Evolutionary conservation across 1,139 yeast species (phyloP), one percentile per base, ranked within the genome.

Genomic region (Ashbya aceris): DNA sequence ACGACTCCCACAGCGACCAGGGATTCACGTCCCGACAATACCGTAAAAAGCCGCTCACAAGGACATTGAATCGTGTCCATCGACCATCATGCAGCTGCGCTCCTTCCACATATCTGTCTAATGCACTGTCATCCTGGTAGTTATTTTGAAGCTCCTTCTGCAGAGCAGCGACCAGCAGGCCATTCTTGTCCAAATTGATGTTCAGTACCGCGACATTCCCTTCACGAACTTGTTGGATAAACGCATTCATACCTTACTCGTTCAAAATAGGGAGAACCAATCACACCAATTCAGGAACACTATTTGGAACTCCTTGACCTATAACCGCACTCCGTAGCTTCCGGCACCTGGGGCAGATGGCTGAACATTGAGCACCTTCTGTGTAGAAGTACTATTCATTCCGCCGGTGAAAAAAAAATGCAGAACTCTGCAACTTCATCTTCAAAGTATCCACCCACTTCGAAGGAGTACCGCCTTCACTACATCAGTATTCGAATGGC

Each of bases 1-100:
- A 50, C 38, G 60, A 58, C 11, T 50, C 51, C 56, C 58, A 55
- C 12, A 48, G 30, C 1, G 63, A 58, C 62, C 63, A 60, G 5
- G 65, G 65, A 41, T 58, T 50, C 5, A 60, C 49, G 42, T 58
- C 60, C 30, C 55, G 34, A 34, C 61, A 56, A 39, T 46, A 54
- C 14, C 48, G 47, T 26, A 60, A 37, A 46, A 50, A 60, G 1
- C 61, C 51, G 1, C 40, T 44, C 2, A 58, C 44, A 52, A 60
- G 48, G 7, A 55, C 55, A 39, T 55, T 53, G 33, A 58, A 57
- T 30, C 65, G 43, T 8, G 59, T 51, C 62, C 64, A 59, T 27
- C 48, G 37, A 10, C 51, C 50, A 33, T 49, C 49, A 35, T 42
- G 45, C 12, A 52, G 49, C 8, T 33, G 34, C 32, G 49, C 50